Percentiles rank a stretch among this genome's conserved stretches.
These are phyloP conservation scores for Daldinia sp. DNA, from an alignment of 2,329 filamentous ascomycete genomes.

Conservation along the genomic window DNA sequence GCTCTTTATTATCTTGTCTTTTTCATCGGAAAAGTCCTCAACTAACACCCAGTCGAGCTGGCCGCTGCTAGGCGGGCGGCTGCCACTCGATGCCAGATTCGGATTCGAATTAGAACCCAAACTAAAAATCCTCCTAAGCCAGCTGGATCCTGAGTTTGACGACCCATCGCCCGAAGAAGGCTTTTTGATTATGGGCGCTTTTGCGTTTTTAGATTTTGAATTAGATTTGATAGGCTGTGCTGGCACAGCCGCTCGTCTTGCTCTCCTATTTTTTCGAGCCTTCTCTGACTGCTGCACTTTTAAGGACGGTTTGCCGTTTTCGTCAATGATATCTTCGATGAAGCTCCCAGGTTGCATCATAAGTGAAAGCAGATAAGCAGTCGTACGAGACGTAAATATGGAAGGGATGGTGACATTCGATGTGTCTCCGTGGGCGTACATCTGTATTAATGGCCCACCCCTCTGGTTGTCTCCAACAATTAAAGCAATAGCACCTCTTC, in stretches of 20 bases:
- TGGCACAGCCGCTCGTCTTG: slow-evolving; percentile 45
- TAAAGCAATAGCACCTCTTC: slow-evolving; percentile 85
- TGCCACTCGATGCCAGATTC: slow-evolving; percentile 56
- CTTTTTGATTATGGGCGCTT: slow-evolving; percentile 42
- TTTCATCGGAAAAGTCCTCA: slow-evolving; percentile 70
- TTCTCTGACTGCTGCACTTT: slow-evolving; percentile 61
- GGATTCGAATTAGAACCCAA: slow-evolving; percentile 45
- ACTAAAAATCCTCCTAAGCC: slow-evolving; percentile 56
- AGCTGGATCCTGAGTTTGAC: slow-evolving; percentile 47
- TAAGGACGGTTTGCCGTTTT: slow-evolving; percentile 65
- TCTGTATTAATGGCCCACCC: slow-evolving; percentile 89
- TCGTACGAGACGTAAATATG: slow-evolving; percentile 93
- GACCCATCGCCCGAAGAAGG: slow-evolving; percentile 32
- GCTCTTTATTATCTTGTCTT: slow-evolving; percentile 54
- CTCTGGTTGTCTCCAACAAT: slow-evolving; percentile 95
- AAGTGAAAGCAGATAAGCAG: slow-evolving; percentile 89
- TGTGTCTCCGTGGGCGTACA: slow-evolving; percentile 97
- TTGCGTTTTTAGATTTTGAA: slow-evolving; percentile 39
- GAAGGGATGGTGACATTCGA: slow-evolving; percentile 95
- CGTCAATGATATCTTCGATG: slow-evolving; percentile 66
- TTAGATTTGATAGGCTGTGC: slow-evolving; percentile 42
- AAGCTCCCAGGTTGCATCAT: slow-evolving; percentile 77
- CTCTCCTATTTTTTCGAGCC: slow-evolving; percentile 49
- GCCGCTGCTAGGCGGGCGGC: slow-evolving; percentile 75
- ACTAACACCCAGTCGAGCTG: slow-evolving; percentile 77